A percentile compares a stretch with the other conserved stretches of the same genome.
Conservation (phyloP, 768 basidiomycete genomes). For the Chalciporus chontae region DNA sequence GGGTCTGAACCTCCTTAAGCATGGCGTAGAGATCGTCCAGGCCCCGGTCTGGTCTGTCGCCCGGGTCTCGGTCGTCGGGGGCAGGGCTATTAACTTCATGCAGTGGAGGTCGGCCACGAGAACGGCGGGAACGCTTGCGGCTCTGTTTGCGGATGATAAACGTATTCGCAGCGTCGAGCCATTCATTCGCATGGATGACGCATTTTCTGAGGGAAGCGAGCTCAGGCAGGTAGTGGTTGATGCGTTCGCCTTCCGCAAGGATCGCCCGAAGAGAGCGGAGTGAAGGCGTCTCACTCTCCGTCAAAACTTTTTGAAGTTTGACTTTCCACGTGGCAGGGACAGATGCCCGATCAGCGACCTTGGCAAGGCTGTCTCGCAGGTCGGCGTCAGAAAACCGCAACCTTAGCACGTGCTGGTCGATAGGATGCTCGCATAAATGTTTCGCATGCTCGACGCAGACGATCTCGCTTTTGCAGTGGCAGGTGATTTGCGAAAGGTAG, state of each 20-base stretch:
- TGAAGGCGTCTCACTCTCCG: slow-evolving; percentile 65
- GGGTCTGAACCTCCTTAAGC: slow-evolving; percentile 64
- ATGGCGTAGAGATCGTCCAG: slow-evolving; percentile 69
- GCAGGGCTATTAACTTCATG: slow-evolving; percentile 37
- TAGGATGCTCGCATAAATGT: slow-evolving; percentile 66
- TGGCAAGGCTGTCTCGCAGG: slow-evolving; percentile 60
- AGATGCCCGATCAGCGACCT: slow-evolving; percentile 67
- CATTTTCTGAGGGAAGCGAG: slow-evolving; percentile 70
- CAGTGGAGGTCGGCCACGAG: slow-evolving; percentile 50
- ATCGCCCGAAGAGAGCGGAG: slow-evolving; percentile 77
- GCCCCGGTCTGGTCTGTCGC: slow-evolving; percentile 67
- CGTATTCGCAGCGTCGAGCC: slow-evolving; percentile 81
- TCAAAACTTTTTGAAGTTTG: slow-evolving; percentile 64
- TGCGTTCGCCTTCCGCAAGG: slow-evolving; percentile 87
- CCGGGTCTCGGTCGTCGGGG: slow-evolving; percentile 45
- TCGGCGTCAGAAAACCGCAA: slow-evolving; percentile 82
- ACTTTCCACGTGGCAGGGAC: slow-evolving; percentile 73
- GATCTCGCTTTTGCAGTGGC: slow-evolving; percentile 72
- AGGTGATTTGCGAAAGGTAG: slow-evolving; percentile 90
- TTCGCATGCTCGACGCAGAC: slow-evolving; percentile 84
- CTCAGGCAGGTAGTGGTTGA: slow-evolving; percentile 71
- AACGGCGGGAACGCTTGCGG: slow-evolving; percentile 68
- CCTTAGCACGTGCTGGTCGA: slow-evolving; percentile 58
- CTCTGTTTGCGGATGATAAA: slow-evolving; percentile 79
- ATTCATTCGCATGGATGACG: slow-evolving; percentile 77